Evolutionary conservation across 495 filamentous ascomycete genomes (phyloP), one percentile per base, ranked within the genome.

Genomic region (Aspergillus egyptiacus): DNA sequence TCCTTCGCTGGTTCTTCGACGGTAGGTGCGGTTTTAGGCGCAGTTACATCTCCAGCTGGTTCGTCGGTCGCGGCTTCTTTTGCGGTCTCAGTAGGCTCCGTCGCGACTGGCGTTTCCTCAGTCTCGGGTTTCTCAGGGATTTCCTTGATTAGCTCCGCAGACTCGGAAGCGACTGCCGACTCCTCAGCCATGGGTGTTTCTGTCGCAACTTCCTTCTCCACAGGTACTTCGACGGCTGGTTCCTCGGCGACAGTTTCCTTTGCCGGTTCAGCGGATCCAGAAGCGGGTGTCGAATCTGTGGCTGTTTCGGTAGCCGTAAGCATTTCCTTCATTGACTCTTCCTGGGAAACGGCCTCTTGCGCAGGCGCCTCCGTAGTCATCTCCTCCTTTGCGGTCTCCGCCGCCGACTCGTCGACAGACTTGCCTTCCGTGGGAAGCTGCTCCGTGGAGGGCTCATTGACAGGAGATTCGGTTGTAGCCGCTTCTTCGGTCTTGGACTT

Each of bases 131-230:
- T 51, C 10, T 53, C 48, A 7, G 33, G 23, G 14, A 23, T 23
- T 18, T 38, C 40, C 40, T 43, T 18, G 10, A 22, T 17, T 3
- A 27, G 27, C 17, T 47, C 44, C 9, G 42, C 44, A 19, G 25
- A 15, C n/a, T 48, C 40, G 9, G 43, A 32, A 22, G 24, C n/a
- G 14, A 27, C 24, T 42, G 39, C n/a, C 11, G 5, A n/a, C 13
- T 53, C 46, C 31, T 60, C 57, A 11, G 14, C 20, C 13, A 38
- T 38, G 8, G 44, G 17, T 18, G 8, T 8, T 27, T 51, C 43
- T 5, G 5, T 15, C 1, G 15, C 5, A n/a, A 14, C 25, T 25
- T 42, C 24, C 8, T 30, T 30, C 19, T 54, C 44, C 1, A 11
- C 17, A 10, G 30, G 37, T 24, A 42, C 31, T 24, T 24, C 52